Percentiles rank a stretch among this genome's conserved stretches.
Evolutionary conservation across 2,329 filamentous ascomycete genomes (phyloP).

Genomic region (Cladorrhinum sp.): DNA sequence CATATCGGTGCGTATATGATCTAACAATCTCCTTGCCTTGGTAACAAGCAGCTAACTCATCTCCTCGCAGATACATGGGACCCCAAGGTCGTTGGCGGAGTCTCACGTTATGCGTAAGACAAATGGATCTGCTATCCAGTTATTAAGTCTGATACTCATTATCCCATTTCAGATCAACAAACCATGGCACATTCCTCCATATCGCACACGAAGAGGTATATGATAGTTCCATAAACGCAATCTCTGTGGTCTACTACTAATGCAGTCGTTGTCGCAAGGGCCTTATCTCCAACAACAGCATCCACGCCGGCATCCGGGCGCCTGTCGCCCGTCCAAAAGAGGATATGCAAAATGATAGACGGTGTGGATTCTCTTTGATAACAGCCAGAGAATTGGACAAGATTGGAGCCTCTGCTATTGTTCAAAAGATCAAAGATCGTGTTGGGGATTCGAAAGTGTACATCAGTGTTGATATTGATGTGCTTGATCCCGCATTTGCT

Average conservation of each 20-base stretch:
- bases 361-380: constrained; percentile 57
- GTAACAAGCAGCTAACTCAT: no score
- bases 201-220: constrained; percentile 62
- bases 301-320: constrained; percentile 61
- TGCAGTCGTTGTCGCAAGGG: no score
- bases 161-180: constrained; percentile 41
- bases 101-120: constrained; percentile 57
- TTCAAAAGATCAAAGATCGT: constrained; percentile 58
- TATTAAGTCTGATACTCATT: neutral
- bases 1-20: constrained; percentile 57
- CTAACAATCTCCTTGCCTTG: no score
- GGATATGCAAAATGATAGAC: constrained; percentile 54
- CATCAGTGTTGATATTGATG: constrained; percentile 76
- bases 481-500: constrained; percentile 66
- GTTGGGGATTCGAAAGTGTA: constrained; percentile 58
- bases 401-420: constrained; percentile 61
- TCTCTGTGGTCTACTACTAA: no score
- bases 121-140: neutral
- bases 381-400: constrained; percentile 68
- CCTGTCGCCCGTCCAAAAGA: constrained; percentile 46
- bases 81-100: constrained; percentile 55
- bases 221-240: no score
- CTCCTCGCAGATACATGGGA: constrained; percentile 62
- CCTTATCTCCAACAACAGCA: constrained; percentile 54
- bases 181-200: constrained; percentile 61